Conservation (phyloP, 495 filamentous ascomycete species). For the Diplogelasinospora grovesii region DNA sequence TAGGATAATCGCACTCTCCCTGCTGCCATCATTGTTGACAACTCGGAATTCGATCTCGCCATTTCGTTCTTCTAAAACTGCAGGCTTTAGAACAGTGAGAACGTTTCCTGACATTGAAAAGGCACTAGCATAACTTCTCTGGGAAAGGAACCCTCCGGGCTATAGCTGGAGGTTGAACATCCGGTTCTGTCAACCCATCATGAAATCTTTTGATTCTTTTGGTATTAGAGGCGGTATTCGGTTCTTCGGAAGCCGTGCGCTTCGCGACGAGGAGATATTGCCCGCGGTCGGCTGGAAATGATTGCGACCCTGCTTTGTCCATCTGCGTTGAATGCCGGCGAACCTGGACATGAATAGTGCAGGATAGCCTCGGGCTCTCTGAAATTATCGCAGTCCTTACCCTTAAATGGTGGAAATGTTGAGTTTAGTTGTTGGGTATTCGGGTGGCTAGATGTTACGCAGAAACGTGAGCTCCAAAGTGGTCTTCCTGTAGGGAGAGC, state of each 20-base stretch:
- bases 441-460: no score
- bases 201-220: constrained; percentile 17
- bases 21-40: constrained; percentile 84
- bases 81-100: constrained; percentile 48
- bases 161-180: neutral
- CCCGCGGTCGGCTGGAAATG: neutral
- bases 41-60: constrained; percentile 94
- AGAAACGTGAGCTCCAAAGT: no score
- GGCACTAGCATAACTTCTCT: constrained; percentile 52
- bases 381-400: no score
- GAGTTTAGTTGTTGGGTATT: no score
- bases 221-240: constrained; percentile 3
- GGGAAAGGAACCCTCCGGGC: constrained; percentile 50
- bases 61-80: constrained; percentile 82
- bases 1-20: constrained; percentile 81
- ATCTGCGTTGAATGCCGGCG: no score
- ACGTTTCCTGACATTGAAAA: neutral
- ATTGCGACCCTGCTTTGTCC: no score
- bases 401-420: no score
- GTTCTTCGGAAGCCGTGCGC: constrained; percentile 15
- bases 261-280: constrained; percentile 8
- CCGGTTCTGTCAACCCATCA: constrained; percentile 3
- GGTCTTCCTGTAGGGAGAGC: no score
- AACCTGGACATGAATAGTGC: no score
- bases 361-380: no score